These are phyloP conservation scores for Phylloporus arenicola DNA, from an alignment of 768 basidiomycete species.

Conservation along the genomic window DNA sequence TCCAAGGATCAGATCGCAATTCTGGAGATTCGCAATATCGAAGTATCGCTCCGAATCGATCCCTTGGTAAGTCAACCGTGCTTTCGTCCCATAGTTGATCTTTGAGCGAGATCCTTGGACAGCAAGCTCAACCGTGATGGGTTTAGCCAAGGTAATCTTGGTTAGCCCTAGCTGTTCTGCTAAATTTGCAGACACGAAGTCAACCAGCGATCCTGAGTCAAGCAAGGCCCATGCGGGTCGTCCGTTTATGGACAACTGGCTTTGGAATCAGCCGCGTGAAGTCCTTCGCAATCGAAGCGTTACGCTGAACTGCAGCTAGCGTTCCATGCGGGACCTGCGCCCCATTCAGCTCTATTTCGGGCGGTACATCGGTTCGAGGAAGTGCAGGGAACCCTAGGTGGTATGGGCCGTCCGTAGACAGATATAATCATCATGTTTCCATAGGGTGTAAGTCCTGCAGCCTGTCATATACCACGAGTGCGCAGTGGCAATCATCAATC, in stretches of 20 bases:
- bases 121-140: slow-evolving; percentile 27
- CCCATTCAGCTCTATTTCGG: background rate
- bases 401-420: no score
- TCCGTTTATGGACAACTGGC: slow-evolving; percentile 16
- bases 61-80: slow-evolving; percentile 9
- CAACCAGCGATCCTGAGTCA: slow-evolving; percentile 24
- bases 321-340: no score
- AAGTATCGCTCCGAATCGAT: slow-evolving; percentile 26
- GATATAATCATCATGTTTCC: no score
- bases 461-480: no score
- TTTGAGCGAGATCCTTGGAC: slow-evolving; percentile 26
- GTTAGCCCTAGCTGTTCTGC: slow-evolving; percentile 25
- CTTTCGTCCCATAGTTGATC: slow-evolving; percentile 17
- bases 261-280: slow-evolving; percentile 4
- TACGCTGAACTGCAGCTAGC: background rate
- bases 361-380: no score
- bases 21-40: slow-evolving; percentile 34
- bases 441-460: background rate
- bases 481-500: no score
- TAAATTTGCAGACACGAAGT: slow-evolving; percentile 28
- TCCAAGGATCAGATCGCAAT: slow-evolving; percentile 8
- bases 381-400: no score
- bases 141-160: slow-evolving; percentile 14
- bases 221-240: slow-evolving; percentile 15
- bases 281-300: background rate